phyloP scores from a whole-genome alignment of 352 stramenopile genomes.

The Thalassiosira livingstoniorum region DNA sequence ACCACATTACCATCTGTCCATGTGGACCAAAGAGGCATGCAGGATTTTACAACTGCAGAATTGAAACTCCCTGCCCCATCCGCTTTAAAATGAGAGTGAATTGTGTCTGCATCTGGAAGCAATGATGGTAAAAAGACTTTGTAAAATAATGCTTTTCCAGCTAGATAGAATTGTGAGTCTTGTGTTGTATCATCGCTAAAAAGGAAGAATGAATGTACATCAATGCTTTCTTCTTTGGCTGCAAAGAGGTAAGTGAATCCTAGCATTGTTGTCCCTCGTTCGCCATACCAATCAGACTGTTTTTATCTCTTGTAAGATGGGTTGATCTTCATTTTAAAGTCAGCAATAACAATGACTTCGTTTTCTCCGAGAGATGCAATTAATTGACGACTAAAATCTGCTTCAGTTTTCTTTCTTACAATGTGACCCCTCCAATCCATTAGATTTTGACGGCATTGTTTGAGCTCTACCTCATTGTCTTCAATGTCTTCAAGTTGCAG shows the following conservation, averaged over 20 bases:
- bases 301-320: constrained; percentile 11
- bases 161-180: constrained; percentile 18
- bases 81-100: constrained; percentile 10
- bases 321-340: constrained; percentile 38
- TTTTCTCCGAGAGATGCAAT: background rate
- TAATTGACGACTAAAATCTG: background rate
- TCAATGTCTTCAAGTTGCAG: background rate
- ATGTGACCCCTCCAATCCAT: constrained; percentile 2
- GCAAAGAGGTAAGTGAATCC: constrained; percentile 27
- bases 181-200: constrained; percentile 29
- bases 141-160: constrained; percentile 28
- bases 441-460: background rate
- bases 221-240: constrained; percentile 1
- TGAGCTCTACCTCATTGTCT: background rate
- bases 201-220: constrained; percentile 18
- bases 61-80: constrained; percentile 23
- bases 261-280: constrained; percentile 5
- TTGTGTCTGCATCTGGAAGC: constrained; percentile 5
- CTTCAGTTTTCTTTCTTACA: constrained; percentile 15
- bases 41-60: constrained; percentile 23
- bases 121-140: constrained; percentile 11
- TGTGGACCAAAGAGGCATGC: background rate
- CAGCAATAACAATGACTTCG: constrained; percentile 24
- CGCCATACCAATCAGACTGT: constrained; percentile 17
- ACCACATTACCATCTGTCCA: constrained; percentile 23